Base-by-base conservation (phyloP, 257 asterid genomes). In the Gentiana straminea region DNA sequence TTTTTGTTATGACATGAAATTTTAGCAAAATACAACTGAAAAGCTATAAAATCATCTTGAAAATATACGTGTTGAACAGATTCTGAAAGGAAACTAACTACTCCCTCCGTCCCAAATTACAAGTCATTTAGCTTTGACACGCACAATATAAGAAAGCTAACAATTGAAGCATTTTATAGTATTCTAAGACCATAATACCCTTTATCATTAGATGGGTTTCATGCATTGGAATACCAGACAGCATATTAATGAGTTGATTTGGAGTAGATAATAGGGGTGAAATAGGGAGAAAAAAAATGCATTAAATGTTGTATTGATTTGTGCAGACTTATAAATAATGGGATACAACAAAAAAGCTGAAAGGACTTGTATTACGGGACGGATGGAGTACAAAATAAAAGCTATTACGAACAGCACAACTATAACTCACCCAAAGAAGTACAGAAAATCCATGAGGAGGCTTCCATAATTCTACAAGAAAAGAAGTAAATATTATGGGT, bases 371-470 rank as follows among this genome's bases (percentile, higher is more conserved):
- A 24, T 24, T 24, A 24, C 24, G 24, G 24, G 24, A 24, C 24
- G 24, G 24, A 24, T 24, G 24, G 24, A 24, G 24, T 24, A 24
- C 24, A 24, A 24, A 24, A 24, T 24, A 24, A 24, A 24, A 24
- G 24, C 24, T 24, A 24, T 24, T 24, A 24, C 24, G 24, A 24
- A 24, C 24, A 11, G 32, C 9, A 24, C 48, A 57, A 35, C 52
- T 51, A 7, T 57, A 65, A 73, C 98, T 79, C 78, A 91, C 98
- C 98, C 98, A 54, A 87, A 91, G 83, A 92, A 92, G 77, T 83
- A 92, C 66, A 92, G 82, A 70, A 92, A 92, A 75, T 92, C 98
- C 97, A 88, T 85, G 75, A 92, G 78, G 68, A 92, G 98, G 77
- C 94, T 81, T 68, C 98, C 98, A 65, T 67, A 83, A 68, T 79